These are phyloP conservation scores for Alternaria rosae DNA, from an alignment of 2,329 filamentous ascomycete genomes.

Conservation along the genomic window DNA sequence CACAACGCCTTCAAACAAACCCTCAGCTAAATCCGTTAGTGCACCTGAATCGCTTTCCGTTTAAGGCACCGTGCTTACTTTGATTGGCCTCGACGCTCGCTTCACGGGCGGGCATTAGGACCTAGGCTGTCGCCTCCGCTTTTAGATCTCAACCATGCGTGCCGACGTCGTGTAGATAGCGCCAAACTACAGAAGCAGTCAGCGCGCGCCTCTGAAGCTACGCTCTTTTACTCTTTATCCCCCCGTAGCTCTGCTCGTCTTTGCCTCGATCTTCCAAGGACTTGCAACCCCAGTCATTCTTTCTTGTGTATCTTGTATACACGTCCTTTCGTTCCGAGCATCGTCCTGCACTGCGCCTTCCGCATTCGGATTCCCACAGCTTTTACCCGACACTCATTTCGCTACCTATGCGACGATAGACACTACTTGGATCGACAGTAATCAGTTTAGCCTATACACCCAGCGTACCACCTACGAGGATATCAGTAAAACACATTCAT, in stretches of 20 bases:
- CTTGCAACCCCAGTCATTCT: slow-evolving; percentile 27
- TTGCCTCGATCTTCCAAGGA: slow-evolving; percentile 28
- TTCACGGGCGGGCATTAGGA: slow-evolving; percentile 28
- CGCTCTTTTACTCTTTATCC: slow-evolving; percentile 37
- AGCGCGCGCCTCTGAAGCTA: slow-evolving; percentile 26
- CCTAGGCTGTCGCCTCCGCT: slow-evolving; percentile 39
- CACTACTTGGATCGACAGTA: background rate
- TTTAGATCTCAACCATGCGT: slow-evolving; percentile 44
- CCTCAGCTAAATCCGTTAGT: slow-evolving; percentile 34
- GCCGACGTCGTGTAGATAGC: slow-evolving; percentile 33
- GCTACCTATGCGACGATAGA: background rate
- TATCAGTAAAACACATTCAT: background rate
- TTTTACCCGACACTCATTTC: slow-evolving; percentile 21
- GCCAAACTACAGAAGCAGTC: slow-evolving; percentile 32
- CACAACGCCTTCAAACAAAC: slow-evolving; percentile 30
- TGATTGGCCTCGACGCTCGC: slow-evolving; percentile 34
- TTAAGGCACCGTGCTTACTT: slow-evolving; percentile 23
- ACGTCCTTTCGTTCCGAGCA: slow-evolving; percentile 45
- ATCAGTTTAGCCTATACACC: background rate
- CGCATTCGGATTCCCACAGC: slow-evolving; percentile 22
- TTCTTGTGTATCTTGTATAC: slow-evolving; percentile 42
- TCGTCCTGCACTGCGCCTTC: slow-evolving; percentile 13
- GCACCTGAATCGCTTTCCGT: slow-evolving; percentile 27
- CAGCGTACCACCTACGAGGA: background rate
- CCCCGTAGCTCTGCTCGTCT: slow-evolving; percentile 26